Conservation (phyloP, 2,329 filamentous ascomycete genomes). For the Botrytis tulipae region DNA sequence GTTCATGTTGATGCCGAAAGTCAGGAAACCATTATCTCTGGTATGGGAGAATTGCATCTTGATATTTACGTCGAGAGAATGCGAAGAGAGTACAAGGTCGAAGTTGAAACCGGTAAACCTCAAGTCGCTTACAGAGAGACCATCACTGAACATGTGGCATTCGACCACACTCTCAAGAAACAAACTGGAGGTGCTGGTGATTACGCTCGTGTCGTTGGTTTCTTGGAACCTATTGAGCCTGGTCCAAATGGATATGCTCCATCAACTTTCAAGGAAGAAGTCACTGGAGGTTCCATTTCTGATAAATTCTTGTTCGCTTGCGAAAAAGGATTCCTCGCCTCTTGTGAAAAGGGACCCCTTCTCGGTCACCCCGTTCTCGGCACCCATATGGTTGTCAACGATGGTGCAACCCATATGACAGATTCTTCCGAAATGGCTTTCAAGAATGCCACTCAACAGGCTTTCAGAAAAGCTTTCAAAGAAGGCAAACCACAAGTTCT, state of each 20-base stretch:
- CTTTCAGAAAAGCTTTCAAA: constrained; percentile 90
- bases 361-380: constrained; percentile 93
- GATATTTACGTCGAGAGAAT: constrained; percentile 98
- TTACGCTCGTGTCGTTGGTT: constrained; percentile 89
- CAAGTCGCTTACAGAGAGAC: constrained; percentile 98
- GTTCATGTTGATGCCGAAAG: constrained; percentile 89
- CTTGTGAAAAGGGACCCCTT: constrained; percentile 82
- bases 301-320: constrained; percentile 96
- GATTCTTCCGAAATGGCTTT: constrained; percentile 97
- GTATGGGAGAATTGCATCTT: constrained; percentile 96
- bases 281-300: constrained; percentile 84
- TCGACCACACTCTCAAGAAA: constrained; percentile 92
- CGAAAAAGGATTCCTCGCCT: constrained; percentile 86
- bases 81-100: constrained; percentile 92
- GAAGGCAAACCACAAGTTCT: constrained; percentile 79
- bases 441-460: constrained; percentile 90
- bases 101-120: constrained; percentile 92
- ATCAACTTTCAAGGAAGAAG: constrained; percentile 83
- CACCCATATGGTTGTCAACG: constrained; percentile 86
- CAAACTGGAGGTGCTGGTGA: constrained; percentile 95
- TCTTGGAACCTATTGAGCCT: constrained; percentile 73
- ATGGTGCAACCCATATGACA: constrained; percentile 95
- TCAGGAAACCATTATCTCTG: constrained; percentile 95
- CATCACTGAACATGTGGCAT: constrained; percentile 73
- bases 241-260: constrained; percentile 51